Evolutionary conservation across 208 protist genomes (phyloP), one percentile per base, ranked within the genome.

Genomic region (Trypanosomatidae sp.): DNA sequence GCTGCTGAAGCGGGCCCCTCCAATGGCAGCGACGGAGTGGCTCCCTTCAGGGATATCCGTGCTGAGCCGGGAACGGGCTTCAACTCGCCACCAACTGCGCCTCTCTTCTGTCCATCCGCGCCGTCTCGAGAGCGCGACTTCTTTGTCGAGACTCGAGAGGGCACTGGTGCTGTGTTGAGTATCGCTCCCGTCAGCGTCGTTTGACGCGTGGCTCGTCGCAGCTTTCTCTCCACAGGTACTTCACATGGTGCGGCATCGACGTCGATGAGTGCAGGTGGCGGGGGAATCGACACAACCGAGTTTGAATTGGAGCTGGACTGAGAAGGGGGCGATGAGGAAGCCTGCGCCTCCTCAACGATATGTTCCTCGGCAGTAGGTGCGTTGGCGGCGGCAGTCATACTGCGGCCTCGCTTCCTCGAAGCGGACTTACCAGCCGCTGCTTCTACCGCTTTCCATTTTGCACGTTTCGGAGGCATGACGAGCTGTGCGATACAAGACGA

Each of bases 181-280:
- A 68, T 41, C 25, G 64, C 68, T 22, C 68, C 60, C 1, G 52
- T 52, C 53, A 70, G 58, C 15, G 74, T 79, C 1, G 62, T 71
- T 58, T 74, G 74, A 13, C 62, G 69, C 43, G 22, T 25, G 39
- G 30, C 44, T 46, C 36, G 50, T 33, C 19, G 28, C 1, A 22
- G 22, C 30, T 17, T 50, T 28, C 22, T 10, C 22, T 46, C 50
- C 15, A 3, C 22, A 30, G 30, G 64, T 19, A 22, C 19, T n/a
- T n/a, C 17, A 33, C 19, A 53, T 9, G 62, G 8, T 56, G n/a
- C n/a, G n/a, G 17, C 65, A 69, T 56, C 66, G 4, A 60, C 46
- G 30, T 56, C 66, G 15, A 71, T 44, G 43, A 50, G 66, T 17
- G 17, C 60, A 25, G 65, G 49, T 44, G 66, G 52, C 22, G 22